Base-by-base conservation (phyloP, 2,329 filamentous ascomycete species). In the Apiospora arundinis region DNA sequence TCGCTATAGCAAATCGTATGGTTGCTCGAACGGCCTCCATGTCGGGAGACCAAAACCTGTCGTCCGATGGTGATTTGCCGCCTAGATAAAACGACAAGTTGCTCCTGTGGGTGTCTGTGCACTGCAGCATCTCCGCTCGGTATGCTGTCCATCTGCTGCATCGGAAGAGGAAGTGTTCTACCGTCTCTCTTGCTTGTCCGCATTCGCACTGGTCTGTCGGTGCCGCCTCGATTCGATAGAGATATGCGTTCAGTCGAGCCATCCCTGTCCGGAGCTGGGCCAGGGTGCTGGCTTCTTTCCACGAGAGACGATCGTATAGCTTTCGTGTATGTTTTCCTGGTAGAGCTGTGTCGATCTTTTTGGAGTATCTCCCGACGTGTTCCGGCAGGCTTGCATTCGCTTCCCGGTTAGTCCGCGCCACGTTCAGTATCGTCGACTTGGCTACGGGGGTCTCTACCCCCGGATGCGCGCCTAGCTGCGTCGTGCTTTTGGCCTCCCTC, bases 401-500 rank as follows among this genome's bases (percentile, higher is more conserved):
- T 2, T n/a, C 9, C 21, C 60, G 66, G 14, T 48, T 63, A 18
- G 28, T 66, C 46, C 42, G 37, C 9, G 66, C 66, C 1, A 37
- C 40, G 40, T 52, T 69, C 8, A 70, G 60, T 40, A 56, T 71
- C 42, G 70, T 71, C n/a, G 70, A 71, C 44, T 67, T 71, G 32
- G 70, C 67, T 42, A 67, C 40, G 23, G 56, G 69, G 21, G 67
- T 28, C 44, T 25, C 18, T 14, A 14, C 37, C 37, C 9, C 12
- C 16, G 49, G 70, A 11, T 21, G 16, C 7, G 46, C 9, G 28
- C 49, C 70, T 49, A 49, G 37, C 25, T 25, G 48, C 2, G 66
- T 71, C 40, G 48, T 52, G 48, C 28, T 63, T 6, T 48, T 40
- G 9, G 70, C 67, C 12, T 67, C 70, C 52, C 32, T 42, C 28